These are phyloP conservation scores for Dothiorella sarmentorum DNA, from an alignment of 2,329 filamentous ascomycete species.

Conservation along the genomic window DNA sequence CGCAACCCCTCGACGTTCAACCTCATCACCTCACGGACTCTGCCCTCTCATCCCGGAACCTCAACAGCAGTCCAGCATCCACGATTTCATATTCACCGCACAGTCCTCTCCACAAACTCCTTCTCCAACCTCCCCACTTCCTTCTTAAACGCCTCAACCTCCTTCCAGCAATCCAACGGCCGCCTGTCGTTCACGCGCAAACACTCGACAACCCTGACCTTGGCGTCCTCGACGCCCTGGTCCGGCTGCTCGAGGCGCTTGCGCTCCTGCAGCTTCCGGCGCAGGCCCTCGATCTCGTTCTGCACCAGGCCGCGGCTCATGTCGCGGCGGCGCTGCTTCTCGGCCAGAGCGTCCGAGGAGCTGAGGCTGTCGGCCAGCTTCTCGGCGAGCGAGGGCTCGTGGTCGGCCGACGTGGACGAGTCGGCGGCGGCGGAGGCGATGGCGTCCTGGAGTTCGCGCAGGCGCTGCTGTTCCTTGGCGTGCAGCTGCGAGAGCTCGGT, in stretches of 20 bases:
- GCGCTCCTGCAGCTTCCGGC: constrained; percentile 47
- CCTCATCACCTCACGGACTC: no score
- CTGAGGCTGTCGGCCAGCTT: constrained; percentile 36
- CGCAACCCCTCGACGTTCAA: not conserved
- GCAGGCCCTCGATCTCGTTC: constrained; percentile 56
- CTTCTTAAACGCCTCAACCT: constrained; percentile 85
- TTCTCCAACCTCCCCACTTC: constrained; percentile 85
- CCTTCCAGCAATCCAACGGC: constrained; percentile 90
- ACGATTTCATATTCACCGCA: constrained; percentile 39
- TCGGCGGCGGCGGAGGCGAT: constrained; percentile 48
- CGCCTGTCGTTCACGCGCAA: constrained; percentile 79
- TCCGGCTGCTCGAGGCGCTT: constrained; percentile 64
- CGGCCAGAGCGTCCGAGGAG: constrained; percentile 34
- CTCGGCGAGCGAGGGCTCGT: constrained; percentile 30
- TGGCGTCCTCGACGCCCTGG: constrained; percentile 68
- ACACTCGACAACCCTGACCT: constrained; percentile 73
- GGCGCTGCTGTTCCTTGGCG: constrained; percentile 64
- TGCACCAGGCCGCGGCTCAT: constrained; percentile 52
- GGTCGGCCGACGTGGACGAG: constrained; percentile 25
- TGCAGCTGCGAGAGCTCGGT: constrained; percentile 79
- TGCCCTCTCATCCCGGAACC: not conserved
- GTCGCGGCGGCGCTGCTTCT: constrained; percentile 44
- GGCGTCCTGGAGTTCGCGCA: constrained; percentile 66
- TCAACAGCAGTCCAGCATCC: not conserved
- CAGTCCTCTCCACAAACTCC: constrained; percentile 80